These are phyloP conservation scores for Penicillium sp. DNA, from an alignment of 2,329 filamentous ascomycete species.

Conservation along the genomic window DNA sequence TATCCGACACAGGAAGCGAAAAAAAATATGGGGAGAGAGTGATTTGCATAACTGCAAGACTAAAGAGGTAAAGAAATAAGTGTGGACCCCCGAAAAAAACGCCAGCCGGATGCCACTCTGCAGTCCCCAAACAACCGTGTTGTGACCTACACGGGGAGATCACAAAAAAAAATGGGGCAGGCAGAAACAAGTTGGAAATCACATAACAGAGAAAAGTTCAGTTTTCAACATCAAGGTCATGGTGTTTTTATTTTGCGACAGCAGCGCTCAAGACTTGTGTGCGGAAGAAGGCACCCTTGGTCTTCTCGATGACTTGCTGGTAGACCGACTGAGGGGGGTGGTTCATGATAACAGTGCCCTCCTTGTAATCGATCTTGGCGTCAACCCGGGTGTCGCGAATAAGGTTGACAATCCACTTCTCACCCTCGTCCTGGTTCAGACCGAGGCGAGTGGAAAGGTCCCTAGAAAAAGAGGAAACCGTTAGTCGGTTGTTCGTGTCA, in stretches of 20 bases:
- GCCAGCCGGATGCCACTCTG: constrained; percentile 45
- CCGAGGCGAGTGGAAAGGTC: constrained; percentile 90
- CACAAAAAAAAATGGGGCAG: constrained; percentile 35
- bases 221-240: constrained; percentile 28
- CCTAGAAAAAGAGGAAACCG: constrained; percentile 39
- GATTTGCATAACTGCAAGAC: constrained; percentile 22
- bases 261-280: constrained; percentile 81
- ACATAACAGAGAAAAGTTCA: constrained; percentile 32
- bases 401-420: constrained; percentile 99
- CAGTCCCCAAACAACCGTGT: constrained; percentile 34
- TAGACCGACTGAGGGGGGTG: constrained; percentile 98
- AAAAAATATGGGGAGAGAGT: constrained; percentile 27
- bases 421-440: constrained; percentile 87
- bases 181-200: constrained; percentile 31
- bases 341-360: constrained; percentile 98
- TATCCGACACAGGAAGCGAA: constrained; percentile 23
- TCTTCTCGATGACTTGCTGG: constrained; percentile 98
- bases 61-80: constrained; percentile 28
- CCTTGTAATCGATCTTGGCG: constrained; percentile 98
- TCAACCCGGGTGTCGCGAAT: constrained; percentile 97
- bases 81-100: constrained; percentile 41
- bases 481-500: not conserved
- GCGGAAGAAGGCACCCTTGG: constrained; percentile 97
- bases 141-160: constrained; percentile 31
- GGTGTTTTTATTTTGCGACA: constrained; percentile 48